Evolutionary conservation across 768 basidiomycete species (phyloP), one percentile per base, ranked within the genome.

Genomic region (Hemileccinum rubropunctum): DNA sequence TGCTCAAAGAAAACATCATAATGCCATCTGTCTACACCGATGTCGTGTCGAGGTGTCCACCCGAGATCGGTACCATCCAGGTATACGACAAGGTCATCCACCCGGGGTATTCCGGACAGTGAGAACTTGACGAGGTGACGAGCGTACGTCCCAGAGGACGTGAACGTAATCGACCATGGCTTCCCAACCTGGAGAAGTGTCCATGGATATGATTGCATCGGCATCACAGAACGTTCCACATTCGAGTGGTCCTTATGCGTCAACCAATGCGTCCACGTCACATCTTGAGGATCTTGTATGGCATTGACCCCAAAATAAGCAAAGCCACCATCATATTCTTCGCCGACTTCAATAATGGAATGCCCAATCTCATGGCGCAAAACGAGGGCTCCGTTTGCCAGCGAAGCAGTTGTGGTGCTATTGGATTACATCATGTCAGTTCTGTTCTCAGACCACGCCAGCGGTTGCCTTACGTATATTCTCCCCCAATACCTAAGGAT

Each of bases 281-380:
- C 59, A 23, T 70, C 47, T 10, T 66, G 64, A 28, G 68, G 57
- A 53, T 81, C 64, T 39, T 76, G 68, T 23, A 75, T 73, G 4
- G 85, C 78, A 58, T 91, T 88, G 32, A 76, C 73, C 14, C 88
- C 88, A 57, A 76, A 87, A 64, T 91, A 91, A 3, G 73, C 83
- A 52, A 67, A 81, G 4, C 86, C 88, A 12, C 88, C 88, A 55
- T 91, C 89, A 60, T 91, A 90, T 68, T 90, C 88, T 67, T 91
- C 89, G 4, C 89, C 89, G 17, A 88, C 83, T 7, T 80, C 71
- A 57, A 90, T 86, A 42, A 90, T 80, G 20, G 86, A 88, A 67
- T 91, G 88, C 0, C 88, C 88, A 1, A 90, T 78, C 65, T 90
- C 88, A 58, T 89, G 88, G 6, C 87, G 78, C 27, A 91, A 76